Base-by-base conservation (phyloP, 2,329 filamentous ascomycete genomes). In the Fusarium sulawesiense region DNA sequence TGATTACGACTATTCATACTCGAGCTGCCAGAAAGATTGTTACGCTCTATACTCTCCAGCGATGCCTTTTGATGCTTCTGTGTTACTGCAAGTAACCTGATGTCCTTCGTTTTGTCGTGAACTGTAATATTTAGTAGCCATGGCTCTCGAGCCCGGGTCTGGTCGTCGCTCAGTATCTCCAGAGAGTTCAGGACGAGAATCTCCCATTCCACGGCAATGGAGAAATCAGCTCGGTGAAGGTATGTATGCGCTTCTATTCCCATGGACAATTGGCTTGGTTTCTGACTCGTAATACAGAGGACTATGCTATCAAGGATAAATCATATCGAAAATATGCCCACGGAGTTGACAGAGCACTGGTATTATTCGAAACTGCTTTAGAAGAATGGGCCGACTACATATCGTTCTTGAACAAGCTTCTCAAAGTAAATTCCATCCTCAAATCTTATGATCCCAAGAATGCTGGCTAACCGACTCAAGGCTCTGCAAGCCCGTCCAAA, bases 381-480 rank as follows among this genome's bases (percentile, higher is more conserved):
- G 94, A 98, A 81, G 96, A 99, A 89, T 99, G 96, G 96, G 96
- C 97, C 50, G 96, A 99, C 82, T 99, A 99, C 78, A 99, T 99
- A 76, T 97, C 95, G 20, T 99, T 98, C 79, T 83, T 99, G 59
- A 97, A 93, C 78, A 90, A 93, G 67, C 85, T 99, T 50, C 85
- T 97, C 67, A 98, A 98, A 89, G 93, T 94, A 79, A 73, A 79
- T 53, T 40, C 20, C 9, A 13, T 47, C 18, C 10, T 12, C 20
- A 6, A 30, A 32, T 10, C 13, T 25, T 20, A 4, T 20, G n/a
- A 6, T 4, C 3, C 27, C 7, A 16, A 18, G n/a, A n/a, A 10
- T 18, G 12, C 18, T 29, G 55, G 11, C 50, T 72, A 45, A 71
- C 37, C 12, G 34, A 40, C 11, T 34, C 9, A 73, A 97, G 92